Evolutionary conservation across 257 asterid genomes (phyloP), one percentile per base, ranked within the genome.

Genomic region (Coffea eugenioides): DNA sequence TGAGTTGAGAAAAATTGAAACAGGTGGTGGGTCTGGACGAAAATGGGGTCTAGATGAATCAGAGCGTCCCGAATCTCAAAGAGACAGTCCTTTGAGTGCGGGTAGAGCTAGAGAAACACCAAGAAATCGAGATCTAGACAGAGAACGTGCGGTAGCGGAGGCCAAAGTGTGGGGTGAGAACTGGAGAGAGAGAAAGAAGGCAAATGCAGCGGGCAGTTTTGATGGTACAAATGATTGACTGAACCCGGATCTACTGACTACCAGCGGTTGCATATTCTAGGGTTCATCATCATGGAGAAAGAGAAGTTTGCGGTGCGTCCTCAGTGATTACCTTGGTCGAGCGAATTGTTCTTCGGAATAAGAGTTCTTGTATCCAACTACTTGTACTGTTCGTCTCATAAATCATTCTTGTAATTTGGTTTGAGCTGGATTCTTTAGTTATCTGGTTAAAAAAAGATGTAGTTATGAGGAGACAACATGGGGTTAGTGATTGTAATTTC

Each of bases 161-260:
- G 99, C 99, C 0, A 95, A 91, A 84, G 97, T 95, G 48, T 95
- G 98, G 99, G 98, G 98, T 0, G 97, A 90, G 85, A 92, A 89
- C 76, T 88, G 92, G 97, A 89, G 97, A 81, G 98, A 88, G 69
- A 87, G 84, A 61, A 90, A 88, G 87, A 84, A 80, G 64, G 83
- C 77, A 7, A 84, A 82, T 67, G 86, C 82, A 34, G 78, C 51
- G 71, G 91, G 91, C 45, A 90, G 94, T 83, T 91, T 90, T 69
- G 97, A 94, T 79, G 85, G 89, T 52, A 78, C 89, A 62, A 86
- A 88, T 65, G 95, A 89, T 9, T 83, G 84, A 79, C 56, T 39
- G 71, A 77, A 10, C 25, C 31, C 45, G 49, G 21, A 6, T 41
- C 74, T 80, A 9, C 39, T 23, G 15, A 52, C 71, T 46, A 39